These are phyloP conservation scores for Skeletonema marinoi DNA, from an alignment of 108 stramenopile species.

Conservation along the genomic window DNA sequence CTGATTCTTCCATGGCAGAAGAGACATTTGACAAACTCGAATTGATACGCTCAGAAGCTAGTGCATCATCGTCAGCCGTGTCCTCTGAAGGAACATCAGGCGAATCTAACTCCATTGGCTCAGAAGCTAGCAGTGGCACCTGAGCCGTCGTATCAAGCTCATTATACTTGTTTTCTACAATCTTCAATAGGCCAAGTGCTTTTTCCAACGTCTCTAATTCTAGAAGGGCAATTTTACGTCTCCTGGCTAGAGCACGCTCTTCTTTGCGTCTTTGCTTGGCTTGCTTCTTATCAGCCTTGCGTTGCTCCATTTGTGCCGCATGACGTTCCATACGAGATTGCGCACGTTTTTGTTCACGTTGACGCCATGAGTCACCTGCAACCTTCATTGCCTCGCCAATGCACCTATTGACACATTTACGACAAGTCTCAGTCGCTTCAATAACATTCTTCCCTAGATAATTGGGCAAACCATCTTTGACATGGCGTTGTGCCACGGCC, in stretches of 20 bases:
- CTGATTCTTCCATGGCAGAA: constrained; percentile 48
- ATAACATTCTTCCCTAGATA: constrained; percentile 40
- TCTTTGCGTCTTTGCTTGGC: constrained; percentile 27
- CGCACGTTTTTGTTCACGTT: constrained; percentile 16
- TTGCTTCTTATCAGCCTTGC: neutral
- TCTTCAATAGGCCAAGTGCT: no score
- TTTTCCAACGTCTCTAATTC: no score
- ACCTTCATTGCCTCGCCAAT: constrained; percentile 18
- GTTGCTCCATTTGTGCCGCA: constrained; percentile 10
- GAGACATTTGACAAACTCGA: constrained; percentile 41
- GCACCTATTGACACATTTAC: constrained; percentile 32
- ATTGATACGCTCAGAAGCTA: constrained; percentile 40
- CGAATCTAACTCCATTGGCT: no score
- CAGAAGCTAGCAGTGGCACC: no score
- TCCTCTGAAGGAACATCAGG: constrained; percentile 15
- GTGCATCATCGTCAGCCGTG: constrained; percentile 37
- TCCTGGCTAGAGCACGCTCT: constrained; percentile 23
- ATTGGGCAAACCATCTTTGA: constrained; percentile 30
- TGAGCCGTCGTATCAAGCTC: no score
- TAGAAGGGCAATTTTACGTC: constrained; percentile 21
- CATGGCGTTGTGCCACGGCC: constrained; percentile 38
- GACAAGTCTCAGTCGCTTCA: constrained; percentile 34
- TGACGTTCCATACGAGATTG: constrained; percentile 9
- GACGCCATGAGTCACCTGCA: constrained; percentile 37
- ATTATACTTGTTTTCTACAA: constrained; percentile 10